These are phyloP conservation scores for Gynostemma pentaphyllum DNA, from an alignment of 306 rosid genomes.

Conservation along the genomic window DNA sequence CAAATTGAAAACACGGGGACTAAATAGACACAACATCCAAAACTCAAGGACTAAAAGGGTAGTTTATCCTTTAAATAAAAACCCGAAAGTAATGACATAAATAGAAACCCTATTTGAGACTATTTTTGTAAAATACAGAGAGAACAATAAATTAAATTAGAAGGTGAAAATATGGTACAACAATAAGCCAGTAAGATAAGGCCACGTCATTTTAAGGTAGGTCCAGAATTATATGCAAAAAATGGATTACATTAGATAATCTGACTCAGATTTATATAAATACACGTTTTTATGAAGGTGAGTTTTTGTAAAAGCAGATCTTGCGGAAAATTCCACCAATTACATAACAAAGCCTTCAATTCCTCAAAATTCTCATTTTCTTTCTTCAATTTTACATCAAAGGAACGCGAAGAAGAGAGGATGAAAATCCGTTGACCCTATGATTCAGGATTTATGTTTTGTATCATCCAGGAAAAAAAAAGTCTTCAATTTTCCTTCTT, in stretches of 20 bases:
- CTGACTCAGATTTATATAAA: not conserved
- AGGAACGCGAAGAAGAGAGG: not conserved
- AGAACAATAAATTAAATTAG: too few species aligned
- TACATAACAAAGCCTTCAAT: not conserved
- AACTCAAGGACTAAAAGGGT: too few species aligned
- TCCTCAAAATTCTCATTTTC: not conserved
- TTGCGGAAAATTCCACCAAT: not conserved
- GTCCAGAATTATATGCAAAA: not conserved
- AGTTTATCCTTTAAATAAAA: too few species aligned
- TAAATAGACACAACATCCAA: too few species aligned
- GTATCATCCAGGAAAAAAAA: not conserved
- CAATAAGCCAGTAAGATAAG: not conserved
- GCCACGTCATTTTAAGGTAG: not conserved
- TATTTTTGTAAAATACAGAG: too few species aligned
- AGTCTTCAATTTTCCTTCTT: not conserved
- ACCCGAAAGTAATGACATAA: too few species aligned
- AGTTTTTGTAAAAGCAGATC: not conserved
- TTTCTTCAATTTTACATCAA: not conserved
- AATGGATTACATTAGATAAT: not conserved
- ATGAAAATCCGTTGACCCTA: conserved; percentile 36
- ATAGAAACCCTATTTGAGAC: too few species aligned
- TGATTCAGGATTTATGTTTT: conserved; percentile 27
- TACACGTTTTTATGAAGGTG: not conserved
- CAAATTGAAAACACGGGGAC: too few species aligned
- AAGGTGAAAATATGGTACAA: too few species aligned